phyloP scores from a whole-genome alignment of 345 rosid species.

The Mercurialis annua region DNA sequence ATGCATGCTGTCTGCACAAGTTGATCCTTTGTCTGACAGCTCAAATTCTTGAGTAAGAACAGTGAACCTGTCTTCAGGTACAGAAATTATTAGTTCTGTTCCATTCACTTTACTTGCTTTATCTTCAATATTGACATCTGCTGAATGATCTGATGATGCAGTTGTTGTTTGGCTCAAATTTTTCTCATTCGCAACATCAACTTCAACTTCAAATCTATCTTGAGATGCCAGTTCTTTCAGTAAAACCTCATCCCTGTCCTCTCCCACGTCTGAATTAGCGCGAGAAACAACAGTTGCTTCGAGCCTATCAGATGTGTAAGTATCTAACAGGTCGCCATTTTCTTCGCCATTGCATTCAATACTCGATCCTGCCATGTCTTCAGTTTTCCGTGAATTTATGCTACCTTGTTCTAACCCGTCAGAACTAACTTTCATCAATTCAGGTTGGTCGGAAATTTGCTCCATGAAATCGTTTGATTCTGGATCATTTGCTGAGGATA shows the following conservation, averaged over 20 bases:
- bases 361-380: constrained; percentile 15
- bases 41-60: constrained; percentile 8
- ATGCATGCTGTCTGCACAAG: constrained; percentile 12
- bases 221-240: constrained; percentile 6
- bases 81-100: constrained; percentile 9
- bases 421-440: constrained; percentile 1
- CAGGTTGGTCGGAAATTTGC: constrained; percentile 14
- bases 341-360: constrained; percentile 15
- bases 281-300: constrained; percentile 16
- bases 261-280: constrained; percentile 6
- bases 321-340: constrained; percentile 16
- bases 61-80: constrained; percentile 18
- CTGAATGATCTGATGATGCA: not conserved
- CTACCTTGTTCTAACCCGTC: constrained; percentile 8
- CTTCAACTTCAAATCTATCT: constrained; percentile 23
- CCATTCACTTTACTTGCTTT: constrained; percentile 11
- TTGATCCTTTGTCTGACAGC: constrained; percentile 19
- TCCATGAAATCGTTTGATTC: constrained; percentile 22
- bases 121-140: constrained; percentile 15
- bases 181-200: constrained; percentile 15
- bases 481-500: constrained; percentile 9
- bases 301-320: not conserved
- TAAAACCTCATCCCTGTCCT: not conserved
- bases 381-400: not conserved
- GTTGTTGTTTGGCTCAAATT: not conserved